Percentiles rank a stretch among this genome's conserved stretches.
These are phyloP conservation scores for Eutrema salsugineum DNA, from an alignment of 441 rosid genomes.

Conservation along the genomic window DNA sequence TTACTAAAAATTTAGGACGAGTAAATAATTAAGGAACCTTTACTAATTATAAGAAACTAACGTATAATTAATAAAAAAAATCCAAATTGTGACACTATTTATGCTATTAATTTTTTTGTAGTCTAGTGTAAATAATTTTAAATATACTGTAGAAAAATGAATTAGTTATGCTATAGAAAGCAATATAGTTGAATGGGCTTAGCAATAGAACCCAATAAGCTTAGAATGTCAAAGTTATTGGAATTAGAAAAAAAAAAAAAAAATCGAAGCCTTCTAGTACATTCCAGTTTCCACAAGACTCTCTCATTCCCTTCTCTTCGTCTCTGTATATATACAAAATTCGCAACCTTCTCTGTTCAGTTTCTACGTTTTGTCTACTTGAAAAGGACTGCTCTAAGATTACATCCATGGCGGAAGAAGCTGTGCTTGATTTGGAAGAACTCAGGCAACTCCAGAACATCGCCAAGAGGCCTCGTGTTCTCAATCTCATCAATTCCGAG, in stretches of 20 bases:
- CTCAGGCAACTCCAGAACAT: slow-evolving; percentile 61
- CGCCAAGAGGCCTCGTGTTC: slow-evolving; percentile 73
- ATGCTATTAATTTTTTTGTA: no score
- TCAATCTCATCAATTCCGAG: slow-evolving; percentile 60
- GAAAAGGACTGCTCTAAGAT: background rate
- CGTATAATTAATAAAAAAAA: no score
- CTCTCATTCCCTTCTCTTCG: background rate
- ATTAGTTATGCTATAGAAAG: background rate
- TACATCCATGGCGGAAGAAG: slow-evolving; percentile 57
- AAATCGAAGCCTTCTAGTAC: slow-evolving; percentile 16
- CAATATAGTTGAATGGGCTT: background rate
- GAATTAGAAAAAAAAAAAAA: background rate
- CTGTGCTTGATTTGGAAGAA: slow-evolving; percentile 70
- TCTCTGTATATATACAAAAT: background rate
- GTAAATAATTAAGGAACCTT: no score
- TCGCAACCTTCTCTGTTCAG: background rate
- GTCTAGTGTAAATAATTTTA: no score
- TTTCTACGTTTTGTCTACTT: slow-evolving; percentile 2
- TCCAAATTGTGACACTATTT: no score
- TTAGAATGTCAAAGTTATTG: background rate
- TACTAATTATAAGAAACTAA: no score
- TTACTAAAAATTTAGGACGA: no score
- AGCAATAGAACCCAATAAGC: background rate
- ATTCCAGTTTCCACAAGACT: slow-evolving; percentile 14
- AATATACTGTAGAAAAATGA: background rate